Percentiles rank a stretch among this genome's conserved stretches.
Evolutionary conservation across 768 basidiomycete genomes (phyloP).

Genomic region (Leccinum ochraceum): DNA sequence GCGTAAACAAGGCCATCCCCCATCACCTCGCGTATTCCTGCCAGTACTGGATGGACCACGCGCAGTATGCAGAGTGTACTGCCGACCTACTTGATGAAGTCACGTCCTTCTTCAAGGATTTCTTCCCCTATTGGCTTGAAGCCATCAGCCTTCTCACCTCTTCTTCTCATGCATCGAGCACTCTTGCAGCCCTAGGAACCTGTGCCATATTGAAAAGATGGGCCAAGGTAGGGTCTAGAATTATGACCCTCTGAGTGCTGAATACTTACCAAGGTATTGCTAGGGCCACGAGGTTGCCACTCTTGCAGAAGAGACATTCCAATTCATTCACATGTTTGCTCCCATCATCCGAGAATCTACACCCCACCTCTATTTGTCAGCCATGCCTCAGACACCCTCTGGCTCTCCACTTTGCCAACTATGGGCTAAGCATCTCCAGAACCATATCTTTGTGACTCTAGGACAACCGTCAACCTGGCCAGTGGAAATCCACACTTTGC

Average conservation of each 20-base stretch:
- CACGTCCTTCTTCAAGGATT: conserved; percentile 22
- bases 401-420: conserved; percentile 25
- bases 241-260: not conserved
- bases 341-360: conserved; percentile 31
- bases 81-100: conserved; percentile 16
- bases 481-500: conserved; percentile 17
- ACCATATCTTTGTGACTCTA: conserved; percentile 12
- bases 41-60: conserved; percentile 38
- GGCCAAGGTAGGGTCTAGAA: conserved; percentile 15
- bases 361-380: conserved; percentile 43
- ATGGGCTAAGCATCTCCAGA: conserved; percentile 24
- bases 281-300: conserved; percentile 15
- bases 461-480: conserved; percentile 17
- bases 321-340: conserved; percentile 35
- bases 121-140: conserved; percentile 42
- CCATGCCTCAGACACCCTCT: conserved; percentile 35
- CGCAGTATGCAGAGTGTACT: conserved; percentile 13
- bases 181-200: conserved; percentile 10
- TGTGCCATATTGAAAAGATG: conserved; percentile 15
- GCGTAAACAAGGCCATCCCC: conserved; percentile 30
- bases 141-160: conserved; percentile 28
- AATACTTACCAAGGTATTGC: conserved; percentile 3
- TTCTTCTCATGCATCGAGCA: conserved; percentile 2
- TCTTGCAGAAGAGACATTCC: conserved; percentile 26
- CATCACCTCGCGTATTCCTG: conserved; percentile 38